Evolutionary conservation across 495 filamentous ascomycete species (phyloP).

Genomic region (Penicillium lividum): DNA sequence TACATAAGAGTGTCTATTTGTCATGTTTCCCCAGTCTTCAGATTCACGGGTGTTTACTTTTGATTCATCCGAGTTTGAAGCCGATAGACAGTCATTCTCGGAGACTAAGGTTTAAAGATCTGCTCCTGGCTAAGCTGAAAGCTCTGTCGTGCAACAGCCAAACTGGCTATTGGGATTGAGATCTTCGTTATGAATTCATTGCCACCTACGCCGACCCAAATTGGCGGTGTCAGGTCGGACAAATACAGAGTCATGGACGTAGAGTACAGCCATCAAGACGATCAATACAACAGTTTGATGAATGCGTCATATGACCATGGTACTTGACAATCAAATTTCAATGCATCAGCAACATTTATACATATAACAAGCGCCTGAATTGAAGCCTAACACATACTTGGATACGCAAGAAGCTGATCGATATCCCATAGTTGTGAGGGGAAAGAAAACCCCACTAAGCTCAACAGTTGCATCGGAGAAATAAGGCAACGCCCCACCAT

Average conservation of each 20-base stretch:
- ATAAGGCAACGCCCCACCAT: conserved; percentile 16
- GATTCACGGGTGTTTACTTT: conserved; percentile 10
- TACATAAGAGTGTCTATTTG: conserved; percentile 6
- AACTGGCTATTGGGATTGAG: background rate
- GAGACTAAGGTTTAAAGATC: background rate
- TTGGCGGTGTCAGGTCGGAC: background rate
- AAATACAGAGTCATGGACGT: background rate
- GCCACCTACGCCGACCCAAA: background rate
- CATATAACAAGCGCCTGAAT: background rate
- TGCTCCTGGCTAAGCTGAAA: background rate
- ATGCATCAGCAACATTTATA: background rate
- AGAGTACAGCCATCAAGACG: background rate
- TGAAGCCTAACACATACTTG: background rate
- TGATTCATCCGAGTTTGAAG: conserved; percentile 6
- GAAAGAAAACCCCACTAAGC: background rate
- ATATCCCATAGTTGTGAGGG: background rate
- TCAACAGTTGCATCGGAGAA: background rate
- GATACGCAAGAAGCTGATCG: background rate
- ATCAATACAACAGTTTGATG: background rate
- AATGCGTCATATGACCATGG: background rate
- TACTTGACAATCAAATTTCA: no score
- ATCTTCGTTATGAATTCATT: background rate
- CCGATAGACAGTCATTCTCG: background rate
- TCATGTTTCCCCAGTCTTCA: conserved; percentile 4
- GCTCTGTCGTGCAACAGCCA: background rate